Conservation (phyloP, 1,284 basidiomycete genomes). For the Uromyces viciae-fabae region DNA sequence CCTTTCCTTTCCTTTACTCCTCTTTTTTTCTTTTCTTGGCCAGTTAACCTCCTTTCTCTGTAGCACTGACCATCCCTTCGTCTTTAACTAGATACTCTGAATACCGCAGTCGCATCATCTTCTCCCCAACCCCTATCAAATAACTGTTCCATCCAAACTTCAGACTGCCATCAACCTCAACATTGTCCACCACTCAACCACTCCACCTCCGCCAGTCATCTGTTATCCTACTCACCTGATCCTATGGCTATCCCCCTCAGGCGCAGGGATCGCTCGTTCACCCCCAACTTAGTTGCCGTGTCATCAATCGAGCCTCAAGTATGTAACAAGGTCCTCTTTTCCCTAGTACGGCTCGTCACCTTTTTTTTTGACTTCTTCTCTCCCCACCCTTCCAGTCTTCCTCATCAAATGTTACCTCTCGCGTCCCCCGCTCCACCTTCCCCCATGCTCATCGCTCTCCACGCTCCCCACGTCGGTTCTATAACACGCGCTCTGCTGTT, state of each 20-base stretch:
- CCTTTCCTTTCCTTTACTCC: not conserved
- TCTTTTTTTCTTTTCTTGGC: not conserved
- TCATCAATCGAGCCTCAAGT: constrained; percentile 12
- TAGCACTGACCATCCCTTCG: not conserved
- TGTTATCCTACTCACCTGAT: constrained; percentile 13
- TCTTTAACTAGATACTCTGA: constrained; percentile 24
- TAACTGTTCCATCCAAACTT: not conserved
- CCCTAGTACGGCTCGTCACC: not conserved
- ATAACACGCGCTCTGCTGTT: constrained; percentile 36
- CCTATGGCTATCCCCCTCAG: not conserved
- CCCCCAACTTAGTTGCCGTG: not conserved
- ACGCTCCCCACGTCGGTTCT: constrained; percentile 38
- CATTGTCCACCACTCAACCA: not conserved
- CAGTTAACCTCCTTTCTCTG: too few relatives aligned
- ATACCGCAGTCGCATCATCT: constrained; percentile 40
- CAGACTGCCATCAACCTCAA: not conserved
- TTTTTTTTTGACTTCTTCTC: not conserved
- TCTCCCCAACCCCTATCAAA: constrained; percentile 15
- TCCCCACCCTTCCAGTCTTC: not conserved
- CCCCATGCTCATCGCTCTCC: constrained; percentile 37
- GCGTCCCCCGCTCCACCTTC: constrained; percentile 43
- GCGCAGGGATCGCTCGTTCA: constrained; percentile 17
- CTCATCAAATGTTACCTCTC: not conserved
- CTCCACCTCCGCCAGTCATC: not conserved
- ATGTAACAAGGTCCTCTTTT: not conserved